Percentiles rank a stretch among this genome's conserved stretches.
These are phyloP conservation scores for Monosporozyma siamensis DNA, from an alignment of 805 yeast species.

Conservation along the genomic window DNA sequence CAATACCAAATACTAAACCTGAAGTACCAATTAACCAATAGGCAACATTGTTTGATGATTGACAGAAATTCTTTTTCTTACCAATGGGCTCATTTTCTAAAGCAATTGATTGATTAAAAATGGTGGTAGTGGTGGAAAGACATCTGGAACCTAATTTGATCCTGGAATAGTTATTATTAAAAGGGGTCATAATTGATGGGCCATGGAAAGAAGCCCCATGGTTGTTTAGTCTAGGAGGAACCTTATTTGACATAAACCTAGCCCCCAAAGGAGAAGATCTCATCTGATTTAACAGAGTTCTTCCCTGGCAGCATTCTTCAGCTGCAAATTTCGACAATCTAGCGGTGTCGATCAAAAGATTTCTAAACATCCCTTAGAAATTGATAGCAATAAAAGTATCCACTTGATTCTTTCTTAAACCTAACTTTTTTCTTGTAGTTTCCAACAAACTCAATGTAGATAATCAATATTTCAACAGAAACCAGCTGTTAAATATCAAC, in stretches of 20 bases:
- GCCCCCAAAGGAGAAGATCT: background rate
- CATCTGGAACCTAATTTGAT: too few species aligned
- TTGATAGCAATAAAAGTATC: too few species aligned
- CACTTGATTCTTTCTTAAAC: too few species aligned
- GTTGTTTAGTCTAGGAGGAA: background rate
- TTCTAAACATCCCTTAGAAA: constrained; percentile 1
- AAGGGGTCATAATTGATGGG: too few species aligned
- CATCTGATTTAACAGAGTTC: background rate
- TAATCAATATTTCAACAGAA: too few species aligned
- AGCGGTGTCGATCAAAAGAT: background rate
- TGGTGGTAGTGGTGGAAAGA: background rate
- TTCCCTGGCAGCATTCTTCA: background rate
- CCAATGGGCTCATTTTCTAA: too few species aligned
- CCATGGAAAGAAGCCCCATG: background rate
- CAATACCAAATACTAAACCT: constrained; percentile 86
- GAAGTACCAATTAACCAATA: constrained; percentile 86
- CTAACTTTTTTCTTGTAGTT: background rate
- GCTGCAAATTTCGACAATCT: background rate
- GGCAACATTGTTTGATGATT: constrained; percentile 55
- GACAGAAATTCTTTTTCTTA: background rate
- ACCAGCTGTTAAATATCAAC: too few species aligned
- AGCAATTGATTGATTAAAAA: constrained; percentile 16
- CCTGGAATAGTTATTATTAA: too few species aligned
- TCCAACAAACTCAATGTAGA: too few species aligned
- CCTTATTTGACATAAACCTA: background rate